These are phyloP conservation scores for Neonectria sp. DNA, from an alignment of 2,329 filamentous ascomycete genomes.

Conservation along the genomic window DNA sequence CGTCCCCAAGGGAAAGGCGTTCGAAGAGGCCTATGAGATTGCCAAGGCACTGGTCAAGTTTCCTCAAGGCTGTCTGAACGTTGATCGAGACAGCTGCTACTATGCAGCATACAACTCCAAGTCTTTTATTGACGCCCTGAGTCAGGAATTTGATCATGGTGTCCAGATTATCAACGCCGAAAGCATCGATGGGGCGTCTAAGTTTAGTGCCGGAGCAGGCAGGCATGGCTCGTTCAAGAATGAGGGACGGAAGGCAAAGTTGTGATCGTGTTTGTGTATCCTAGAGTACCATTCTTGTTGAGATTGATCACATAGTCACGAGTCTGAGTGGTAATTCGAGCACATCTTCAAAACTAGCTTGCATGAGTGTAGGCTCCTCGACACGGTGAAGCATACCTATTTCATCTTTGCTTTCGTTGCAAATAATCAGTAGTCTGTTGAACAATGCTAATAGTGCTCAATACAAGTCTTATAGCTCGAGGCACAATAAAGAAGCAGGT, in stretches of 20 bases:
- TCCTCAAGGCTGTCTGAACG: constrained; percentile 67
- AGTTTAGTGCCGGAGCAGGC: constrained; percentile 28
- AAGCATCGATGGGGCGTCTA: constrained; percentile 50
- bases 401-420: too few species aligned
- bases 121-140: constrained; percentile 66
- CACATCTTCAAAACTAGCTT: too few species aligned
- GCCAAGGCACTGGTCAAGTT: constrained; percentile 64
- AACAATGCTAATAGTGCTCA: too few species aligned
- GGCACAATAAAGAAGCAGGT: too few species aligned
- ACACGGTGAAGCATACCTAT: too few species aligned
- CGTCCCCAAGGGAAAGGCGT: constrained; percentile 63
- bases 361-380: too few species aligned
- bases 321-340: too few species aligned
- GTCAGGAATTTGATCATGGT: constrained; percentile 62
- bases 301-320: too few species aligned
- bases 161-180: constrained; percentile 59
- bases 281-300: too few species aligned
- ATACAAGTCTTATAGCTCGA: too few species aligned
- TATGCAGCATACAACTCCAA: constrained; percentile 64
- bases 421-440: too few species aligned
- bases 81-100: constrained; percentile 64
- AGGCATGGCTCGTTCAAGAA: constrained; percentile 22
- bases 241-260: constrained; percentile 3
- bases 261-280: not conserved
- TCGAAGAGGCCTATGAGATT: constrained; percentile 64